Base-by-base conservation (phyloP, 192 early-diverging fungal species). In the Coemansia sp. region DNA sequence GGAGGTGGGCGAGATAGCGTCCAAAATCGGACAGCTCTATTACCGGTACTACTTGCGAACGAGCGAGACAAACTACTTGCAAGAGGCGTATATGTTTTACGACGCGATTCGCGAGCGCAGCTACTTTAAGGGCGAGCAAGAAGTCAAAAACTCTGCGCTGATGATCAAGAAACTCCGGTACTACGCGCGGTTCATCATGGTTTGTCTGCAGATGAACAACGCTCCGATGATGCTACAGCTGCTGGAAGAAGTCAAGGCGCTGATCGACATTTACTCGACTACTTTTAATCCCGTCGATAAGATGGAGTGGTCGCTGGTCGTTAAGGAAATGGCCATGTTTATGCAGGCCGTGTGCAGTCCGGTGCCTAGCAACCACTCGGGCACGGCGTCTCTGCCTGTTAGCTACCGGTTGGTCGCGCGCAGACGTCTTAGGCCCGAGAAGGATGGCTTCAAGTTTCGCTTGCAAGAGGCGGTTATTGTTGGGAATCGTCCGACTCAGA, bases 151-250 rank as follows among this genome's bases (percentile, higher is more conserved):
- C 66, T 89, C 95, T 7, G 90, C 93, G 13, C 77, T 98, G 11
- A 92, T 96, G 89, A 95, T 98, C 75, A 99, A 99, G 74, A 98
- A 97, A 65, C 88, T 99, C 66, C 91, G 98, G 15, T 99, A 97
- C 78, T 98, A 95, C 78, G 98, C 98, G 3, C 90, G 98, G 36
- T 98, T 97, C 80, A 98, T 97, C 39, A 94, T 98, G 36, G 97
- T 98, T 3, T 80, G 78, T 41, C 27, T 85, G 72, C 79, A 77
- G 57, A 65, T 85, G 44, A 97, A 95, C 86, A 88, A 92, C 27
- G 86, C 88, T 43, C 91, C 90, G 18, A 90, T 91, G 60, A 92
- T 98, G 72, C 84, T 90, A 53, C 88, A 90, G 55, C 80, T 98
- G 40, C 88, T 95, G 73, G 91, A 95, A 3, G 95, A 98, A 63